Evolutionary conservation across 2,329 filamentous ascomycete species (phyloP).

Genomic region (Fusarium tjaetaba): DNA sequence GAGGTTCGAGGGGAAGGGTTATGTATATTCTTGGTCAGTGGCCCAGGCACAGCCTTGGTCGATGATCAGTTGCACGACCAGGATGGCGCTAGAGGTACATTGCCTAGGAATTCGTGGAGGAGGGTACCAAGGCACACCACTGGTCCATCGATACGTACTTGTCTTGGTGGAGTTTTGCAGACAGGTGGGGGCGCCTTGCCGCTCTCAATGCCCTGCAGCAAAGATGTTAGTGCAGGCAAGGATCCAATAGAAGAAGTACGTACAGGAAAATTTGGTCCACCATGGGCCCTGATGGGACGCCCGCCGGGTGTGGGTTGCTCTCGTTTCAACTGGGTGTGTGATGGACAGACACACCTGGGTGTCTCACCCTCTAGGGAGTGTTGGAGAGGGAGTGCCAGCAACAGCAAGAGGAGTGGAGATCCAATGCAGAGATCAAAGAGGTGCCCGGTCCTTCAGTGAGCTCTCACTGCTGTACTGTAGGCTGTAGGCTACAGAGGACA

Average conservation of each 20-base stretch:
- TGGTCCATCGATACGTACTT: constrained; percentile 36
- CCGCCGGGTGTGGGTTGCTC: constrained; percentile 28
- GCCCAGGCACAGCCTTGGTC: constrained; percentile 43
- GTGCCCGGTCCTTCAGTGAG: constrained; percentile 17
- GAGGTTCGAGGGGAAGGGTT: constrained; percentile 42
- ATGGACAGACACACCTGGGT: constrained; percentile 18
- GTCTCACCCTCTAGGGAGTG: constrained; percentile 28
- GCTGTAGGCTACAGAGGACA: constrained; percentile 1
- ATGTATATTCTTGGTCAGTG: constrained; percentile 44
- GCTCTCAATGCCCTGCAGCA: constrained; percentile 46
- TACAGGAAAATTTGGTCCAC: constrained; percentile 28
- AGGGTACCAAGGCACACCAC: constrained; percentile 43
- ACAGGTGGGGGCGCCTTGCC: constrained; percentile 29
- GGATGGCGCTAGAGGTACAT: constrained; percentile 44
- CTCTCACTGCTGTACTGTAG: neutral
- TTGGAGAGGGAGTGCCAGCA: constrained; percentile 25
- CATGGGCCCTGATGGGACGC: constrained; percentile 27
- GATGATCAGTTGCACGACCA: constrained; percentile 43
- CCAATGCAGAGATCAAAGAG: constrained; percentile 20
- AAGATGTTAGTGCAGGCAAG: constrained; percentile 36
- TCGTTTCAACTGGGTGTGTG: constrained; percentile 32
- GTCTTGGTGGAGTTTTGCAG: constrained; percentile 32
- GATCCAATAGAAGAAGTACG: constrained; percentile 32
- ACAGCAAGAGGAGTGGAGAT: constrained; percentile 18
- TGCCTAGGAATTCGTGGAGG: constrained; percentile 45